These are phyloP conservation scores for Boletus fagicola DNA, from an alignment of 768 basidiomycete species.

Conservation along the genomic window DNA sequence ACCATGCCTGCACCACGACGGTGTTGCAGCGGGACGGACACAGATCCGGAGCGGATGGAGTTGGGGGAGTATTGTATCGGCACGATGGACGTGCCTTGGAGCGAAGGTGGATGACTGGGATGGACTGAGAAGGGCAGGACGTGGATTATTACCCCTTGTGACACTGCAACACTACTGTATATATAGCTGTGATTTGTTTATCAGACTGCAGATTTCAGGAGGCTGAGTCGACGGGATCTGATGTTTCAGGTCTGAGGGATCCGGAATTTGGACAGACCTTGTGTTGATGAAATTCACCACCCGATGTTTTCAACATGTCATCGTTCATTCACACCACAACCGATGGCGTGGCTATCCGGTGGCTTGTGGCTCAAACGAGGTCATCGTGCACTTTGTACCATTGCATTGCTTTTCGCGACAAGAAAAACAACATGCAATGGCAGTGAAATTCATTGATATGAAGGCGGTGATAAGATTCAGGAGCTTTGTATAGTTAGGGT, in stretches of 20 bases:
- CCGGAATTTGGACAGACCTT: background rate
- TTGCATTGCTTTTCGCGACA: background rate
- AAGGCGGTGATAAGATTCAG: background rate
- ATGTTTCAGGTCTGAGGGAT: background rate
- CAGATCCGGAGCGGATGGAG: constrained; percentile 24
- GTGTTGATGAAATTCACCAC: background rate
- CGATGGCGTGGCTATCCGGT: background rate
- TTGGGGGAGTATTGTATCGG: constrained; percentile 36
- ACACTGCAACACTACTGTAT: background rate
- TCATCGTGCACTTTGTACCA: background rate
- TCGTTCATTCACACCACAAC: background rate
- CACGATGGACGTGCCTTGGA: constrained; percentile 20
- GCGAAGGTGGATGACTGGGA: constrained; percentile 3
- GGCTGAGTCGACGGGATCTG: no score
- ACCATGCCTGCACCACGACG: constrained; percentile 37
- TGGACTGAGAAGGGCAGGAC: background rate
- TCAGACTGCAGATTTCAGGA: background rate
- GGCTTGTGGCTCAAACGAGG: background rate
- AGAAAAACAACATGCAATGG: background rate
- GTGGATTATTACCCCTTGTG: background rate
- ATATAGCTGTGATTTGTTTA: background rate
- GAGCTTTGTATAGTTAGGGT: background rate
- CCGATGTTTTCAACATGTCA: background rate
- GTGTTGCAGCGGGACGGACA: background rate
- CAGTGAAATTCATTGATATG: background rate